Base-by-base conservation (phyloP, 768 basidiomycete species). In the Guyanaporus albipodus region DNA sequence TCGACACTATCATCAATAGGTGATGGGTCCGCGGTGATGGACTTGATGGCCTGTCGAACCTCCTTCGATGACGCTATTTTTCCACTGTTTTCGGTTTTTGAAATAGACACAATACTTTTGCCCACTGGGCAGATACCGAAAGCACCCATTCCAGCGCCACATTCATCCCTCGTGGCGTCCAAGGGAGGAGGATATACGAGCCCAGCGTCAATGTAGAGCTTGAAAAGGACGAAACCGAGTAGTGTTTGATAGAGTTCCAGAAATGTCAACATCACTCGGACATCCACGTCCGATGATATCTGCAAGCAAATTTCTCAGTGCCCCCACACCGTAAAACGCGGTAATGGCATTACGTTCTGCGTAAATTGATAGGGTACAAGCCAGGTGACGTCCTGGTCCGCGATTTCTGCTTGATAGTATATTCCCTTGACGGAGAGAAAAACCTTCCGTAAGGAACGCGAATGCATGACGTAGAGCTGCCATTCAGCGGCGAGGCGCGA, bases 391-490 rank as follows among this genome's bases (percentile, higher is more conserved):
- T 77, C 83, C 69, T 97, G 89, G 52, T 90, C 93, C 75, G 92
- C 85, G 21, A 97, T 77, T 64, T 95, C 90, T 8, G 91, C 94
- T 69, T 98, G 94, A 67, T 94, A 97, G 69, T 98, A 99, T 36
- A 99, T 82, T 32, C 96, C 96, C 70, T 98, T 98, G 68, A 99
- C 95, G 33, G 91, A 93, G 45, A 99, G 73, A 70, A 99, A 99
- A 24, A 86, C 83, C 68, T 96, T 96, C 42, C 87, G 81, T 32
- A 98, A 76, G 12, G 87, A 76, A 50, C 76, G 79, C 1, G 89
- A 81, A 61, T 91, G 87, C 81, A 98, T 90, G 31, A 94, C 77
- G 69, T 93, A 99, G 24, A 97, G 73, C 66, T 97, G 91, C 95
- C 95, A 99, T 74, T 99, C 93, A 17, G 91, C 82, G 8, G 91